phyloP scores from a whole-genome alignment of 208 protist genomes.

The Wallacemonas rigidus region DNA sequence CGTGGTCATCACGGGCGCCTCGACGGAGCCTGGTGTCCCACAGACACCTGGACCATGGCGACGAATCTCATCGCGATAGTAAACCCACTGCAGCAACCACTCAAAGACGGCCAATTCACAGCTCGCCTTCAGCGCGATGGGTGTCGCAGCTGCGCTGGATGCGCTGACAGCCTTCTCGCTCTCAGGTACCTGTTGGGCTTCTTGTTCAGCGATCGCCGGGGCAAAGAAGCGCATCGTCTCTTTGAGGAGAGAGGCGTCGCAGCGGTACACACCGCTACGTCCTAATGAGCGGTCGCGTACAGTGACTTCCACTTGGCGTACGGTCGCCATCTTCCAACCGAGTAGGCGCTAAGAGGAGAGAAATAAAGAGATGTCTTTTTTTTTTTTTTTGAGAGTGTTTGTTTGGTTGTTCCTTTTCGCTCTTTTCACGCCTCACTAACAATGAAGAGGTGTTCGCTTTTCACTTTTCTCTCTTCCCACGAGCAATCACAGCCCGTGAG shows the following conservation, averaged over 20 bases:
- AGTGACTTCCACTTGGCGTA: constrained; percentile 46
- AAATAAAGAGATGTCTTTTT: background rate
- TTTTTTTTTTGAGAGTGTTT: too few species aligned
- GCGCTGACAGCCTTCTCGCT: too few species aligned
- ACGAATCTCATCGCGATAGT: constrained; percentile 17
- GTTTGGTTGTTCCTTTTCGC: too few species aligned
- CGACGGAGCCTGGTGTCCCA: constrained; percentile 19
- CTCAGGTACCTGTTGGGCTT: constrained; percentile 19
- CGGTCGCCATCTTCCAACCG: background rate
- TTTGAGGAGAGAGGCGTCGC: constrained; percentile 44
- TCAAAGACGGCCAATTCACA: constrained; percentile 71
- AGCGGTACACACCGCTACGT: constrained; percentile 45
- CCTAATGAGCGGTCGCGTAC: constrained; percentile 57
- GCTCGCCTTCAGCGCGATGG: constrained; percentile 59
- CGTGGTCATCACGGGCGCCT: constrained; percentile 38
- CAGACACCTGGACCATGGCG: background rate
- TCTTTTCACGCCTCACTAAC: too few species aligned
- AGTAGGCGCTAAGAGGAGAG: background rate
- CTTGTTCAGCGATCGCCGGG: constrained; percentile 46
- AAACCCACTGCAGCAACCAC: constrained; percentile 70
- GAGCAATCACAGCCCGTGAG: too few species aligned
- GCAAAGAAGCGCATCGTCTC: constrained; percentile 71
- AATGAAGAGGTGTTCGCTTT: too few species aligned
- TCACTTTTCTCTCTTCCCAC: too few species aligned
- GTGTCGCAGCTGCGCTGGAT: background rate